Percentiles rank a stretch among this genome's conserved stretches.
These are phyloP conservation scores for Nematocida homosporus DNA, from an alignment of 371 early-diverging fungal genomes.

Conservation along the genomic window DNA sequence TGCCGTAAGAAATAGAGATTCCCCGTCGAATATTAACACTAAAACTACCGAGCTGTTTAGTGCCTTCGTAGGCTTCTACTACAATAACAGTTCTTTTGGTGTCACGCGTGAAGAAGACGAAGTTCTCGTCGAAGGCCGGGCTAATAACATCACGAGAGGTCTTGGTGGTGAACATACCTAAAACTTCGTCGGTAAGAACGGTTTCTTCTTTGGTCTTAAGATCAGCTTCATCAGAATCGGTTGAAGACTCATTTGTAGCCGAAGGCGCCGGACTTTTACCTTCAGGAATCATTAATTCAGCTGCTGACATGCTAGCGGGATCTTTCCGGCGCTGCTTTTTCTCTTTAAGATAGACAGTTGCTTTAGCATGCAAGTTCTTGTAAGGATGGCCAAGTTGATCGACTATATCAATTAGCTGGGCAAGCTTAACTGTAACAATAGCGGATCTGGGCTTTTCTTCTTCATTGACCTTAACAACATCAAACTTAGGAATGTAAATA, in stretches of 20 bases:
- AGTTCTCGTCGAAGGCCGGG: conserved; percentile 64
- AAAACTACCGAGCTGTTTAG: conserved; percentile 24
- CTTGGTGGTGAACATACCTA: conserved; percentile 61
- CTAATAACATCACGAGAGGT: conserved; percentile 58
- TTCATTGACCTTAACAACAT: conserved; percentile 29
- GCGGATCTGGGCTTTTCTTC: conserved; percentile 52
- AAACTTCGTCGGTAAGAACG: conserved; percentile 14
- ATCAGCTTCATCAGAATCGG: conserved; percentile 50
- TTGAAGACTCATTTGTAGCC: conserved; percentile 50
- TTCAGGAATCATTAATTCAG: conserved; percentile 39
- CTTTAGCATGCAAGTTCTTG: conserved; percentile 20
- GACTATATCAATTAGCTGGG: conserved; percentile 62
- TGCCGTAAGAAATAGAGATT: conserved; percentile 46
- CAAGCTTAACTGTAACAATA: conserved; percentile 60
- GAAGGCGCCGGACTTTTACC: conserved; percentile 14
- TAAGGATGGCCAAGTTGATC: conserved; percentile 38
- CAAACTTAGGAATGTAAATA: conserved; percentile 40
- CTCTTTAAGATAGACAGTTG: conserved; percentile 39
- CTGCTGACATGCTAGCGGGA: conserved; percentile 44
- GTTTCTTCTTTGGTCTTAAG: background rate
- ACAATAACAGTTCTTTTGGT: conserved; percentile 28
- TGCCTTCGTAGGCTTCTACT: conserved; percentile 36
- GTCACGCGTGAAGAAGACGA: conserved; percentile 63
- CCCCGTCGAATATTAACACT: conserved; percentile 45
- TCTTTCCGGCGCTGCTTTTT: conserved; percentile 30